Conservation (phyloP, 2,329 filamentous ascomycete genomes). For the Thelonectria discophora region DNA sequence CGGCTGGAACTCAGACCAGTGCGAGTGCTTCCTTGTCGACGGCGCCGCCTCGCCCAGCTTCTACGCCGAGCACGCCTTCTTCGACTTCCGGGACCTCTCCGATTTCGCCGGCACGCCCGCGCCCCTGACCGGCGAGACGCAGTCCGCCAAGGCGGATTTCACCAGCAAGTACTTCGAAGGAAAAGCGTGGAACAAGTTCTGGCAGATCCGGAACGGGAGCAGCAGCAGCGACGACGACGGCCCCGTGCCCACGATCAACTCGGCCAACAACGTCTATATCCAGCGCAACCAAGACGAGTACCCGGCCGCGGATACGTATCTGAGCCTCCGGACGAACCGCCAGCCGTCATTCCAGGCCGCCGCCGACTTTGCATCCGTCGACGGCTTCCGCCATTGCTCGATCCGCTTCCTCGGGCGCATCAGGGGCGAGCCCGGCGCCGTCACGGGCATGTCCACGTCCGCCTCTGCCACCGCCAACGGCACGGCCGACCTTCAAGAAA, state of each 20-base stretch:
- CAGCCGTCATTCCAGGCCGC: slow-evolving; percentile 56
- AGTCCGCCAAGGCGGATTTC: slow-evolving; percentile 38
- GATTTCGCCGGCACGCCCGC: slow-evolving; percentile 51
- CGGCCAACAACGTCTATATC: slow-evolving; percentile 57
- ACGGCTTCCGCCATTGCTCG: slow-evolving; percentile 45
- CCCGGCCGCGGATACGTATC: slow-evolving; percentile 50
- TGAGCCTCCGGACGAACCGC: slow-evolving; percentile 59
- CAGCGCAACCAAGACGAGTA: slow-evolving; percentile 51
- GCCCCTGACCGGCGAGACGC: slow-evolving; percentile 38
- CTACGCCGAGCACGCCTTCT: slow-evolving; percentile 58
- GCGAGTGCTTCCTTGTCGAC: slow-evolving; percentile 60
- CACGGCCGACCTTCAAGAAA: slow-evolving; percentile 56
- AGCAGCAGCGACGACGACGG: slow-evolving; percentile 46
- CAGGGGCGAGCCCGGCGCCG: slow-evolving; percentile 56
- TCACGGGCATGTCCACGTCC: slow-evolving; percentile 65
- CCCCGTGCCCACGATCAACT: slow-evolving; percentile 52
- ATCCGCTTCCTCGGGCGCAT: slow-evolving; percentile 62
- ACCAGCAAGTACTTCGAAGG: slow-evolving; percentile 53
- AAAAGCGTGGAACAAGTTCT: slow-evolving; percentile 48
- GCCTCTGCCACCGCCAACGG: slow-evolving; percentile 47
- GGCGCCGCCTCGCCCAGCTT: slow-evolving; percentile 53
- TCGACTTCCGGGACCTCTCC: slow-evolving; percentile 57
- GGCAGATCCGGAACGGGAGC: slow-evolving; percentile 53
- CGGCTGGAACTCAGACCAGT: slow-evolving; percentile 46
- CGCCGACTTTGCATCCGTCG: slow-evolving; percentile 56